phyloP scores from a whole-genome alignment of 2,329 filamentous ascomycete species.

The Epichloe gansuensis region DNA sequence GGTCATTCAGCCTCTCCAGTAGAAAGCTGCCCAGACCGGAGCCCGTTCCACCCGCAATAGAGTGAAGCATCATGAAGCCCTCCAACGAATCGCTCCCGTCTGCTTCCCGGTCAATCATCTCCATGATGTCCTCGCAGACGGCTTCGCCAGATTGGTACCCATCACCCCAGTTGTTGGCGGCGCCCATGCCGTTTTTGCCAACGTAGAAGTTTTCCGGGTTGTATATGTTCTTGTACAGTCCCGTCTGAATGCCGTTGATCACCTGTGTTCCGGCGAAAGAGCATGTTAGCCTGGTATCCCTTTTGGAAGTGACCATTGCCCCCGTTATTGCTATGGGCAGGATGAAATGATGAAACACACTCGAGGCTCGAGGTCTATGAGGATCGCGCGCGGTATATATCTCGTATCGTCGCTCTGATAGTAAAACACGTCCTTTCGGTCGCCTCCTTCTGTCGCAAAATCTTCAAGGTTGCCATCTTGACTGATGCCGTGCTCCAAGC shows the following conservation, averaged over 20 bases:
- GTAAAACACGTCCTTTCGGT: constrained; percentile 98
- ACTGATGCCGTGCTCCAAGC: constrained; percentile 94
- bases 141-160: constrained; percentile 86
- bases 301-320: not conserved
- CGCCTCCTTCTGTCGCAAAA: constrained; percentile 93
- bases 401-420: constrained; percentile 98
- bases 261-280: constrained; percentile 33
- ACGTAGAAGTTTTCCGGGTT: constrained; percentile 99
- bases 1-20: constrained; percentile 87
- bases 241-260: constrained; percentile 82
- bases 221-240: constrained; percentile 96
- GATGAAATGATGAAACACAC: constrained; percentile 29
- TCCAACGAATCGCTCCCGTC: constrained; percentile 96
- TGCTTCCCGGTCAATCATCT: constrained; percentile 98
- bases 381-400: constrained; percentile 91
- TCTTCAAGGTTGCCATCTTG: constrained; percentile 95
- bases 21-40: constrained; percentile 93
- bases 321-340: not conserved
- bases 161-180: constrained; percentile 96
- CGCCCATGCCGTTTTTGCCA: constrained; percentile 83
- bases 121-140: constrained; percentile 93
- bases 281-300: not conserved
- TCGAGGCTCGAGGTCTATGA: constrained; percentile 88
- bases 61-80: constrained; percentile 98
- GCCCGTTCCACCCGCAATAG: constrained; percentile 91